A percentile compares a stretch with the other conserved stretches of the same genome.
Conservation (phyloP, 2,329 filamentous ascomycete species). For the Cladosporium sp. region DNA sequence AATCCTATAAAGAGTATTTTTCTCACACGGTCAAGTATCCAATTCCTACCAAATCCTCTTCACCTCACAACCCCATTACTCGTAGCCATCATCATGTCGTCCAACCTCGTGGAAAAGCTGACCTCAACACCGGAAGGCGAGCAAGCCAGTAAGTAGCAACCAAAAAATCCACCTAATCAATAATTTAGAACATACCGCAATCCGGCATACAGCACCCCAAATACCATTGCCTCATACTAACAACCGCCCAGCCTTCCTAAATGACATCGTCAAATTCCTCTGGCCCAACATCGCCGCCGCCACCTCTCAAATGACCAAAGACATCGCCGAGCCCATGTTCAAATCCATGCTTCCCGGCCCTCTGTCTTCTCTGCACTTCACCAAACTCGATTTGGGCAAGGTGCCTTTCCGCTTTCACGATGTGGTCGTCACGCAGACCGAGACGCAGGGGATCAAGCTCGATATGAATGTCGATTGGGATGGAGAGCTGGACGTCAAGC, state of each 20-base stretch:
- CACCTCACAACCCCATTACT: no score
- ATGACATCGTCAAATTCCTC: constrained; percentile 45
- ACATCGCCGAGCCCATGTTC: constrained; percentile 48
- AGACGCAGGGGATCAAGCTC: constrained; percentile 44
- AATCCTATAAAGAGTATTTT: no score
- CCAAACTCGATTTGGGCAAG: constrained; percentile 44
- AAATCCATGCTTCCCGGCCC: constrained; percentile 44
- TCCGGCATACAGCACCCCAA: background rate
- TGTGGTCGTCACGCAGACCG: constrained; percentile 45
- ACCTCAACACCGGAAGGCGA: constrained; percentile 41
- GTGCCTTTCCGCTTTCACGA: constrained; percentile 40
- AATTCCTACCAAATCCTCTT: background rate
- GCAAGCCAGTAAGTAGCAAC: constrained; percentile 31
- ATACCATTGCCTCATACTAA: background rate
- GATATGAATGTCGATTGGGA: constrained; percentile 48
- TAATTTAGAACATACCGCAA: background rate
- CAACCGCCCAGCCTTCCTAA: constrained; percentile 39
- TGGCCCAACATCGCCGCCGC: constrained; percentile 49
- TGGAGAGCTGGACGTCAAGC: constrained; percentile 44
- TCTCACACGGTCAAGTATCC: no score
- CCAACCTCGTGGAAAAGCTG: constrained; percentile 37
- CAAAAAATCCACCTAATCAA: no score
- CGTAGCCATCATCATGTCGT: constrained; percentile 14
- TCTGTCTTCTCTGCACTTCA: constrained; percentile 40
- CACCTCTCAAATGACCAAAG: constrained; percentile 42